Conservation (phyloP, 1,284 basidiomycete species). For the Rhodotorula sp. region DNA sequence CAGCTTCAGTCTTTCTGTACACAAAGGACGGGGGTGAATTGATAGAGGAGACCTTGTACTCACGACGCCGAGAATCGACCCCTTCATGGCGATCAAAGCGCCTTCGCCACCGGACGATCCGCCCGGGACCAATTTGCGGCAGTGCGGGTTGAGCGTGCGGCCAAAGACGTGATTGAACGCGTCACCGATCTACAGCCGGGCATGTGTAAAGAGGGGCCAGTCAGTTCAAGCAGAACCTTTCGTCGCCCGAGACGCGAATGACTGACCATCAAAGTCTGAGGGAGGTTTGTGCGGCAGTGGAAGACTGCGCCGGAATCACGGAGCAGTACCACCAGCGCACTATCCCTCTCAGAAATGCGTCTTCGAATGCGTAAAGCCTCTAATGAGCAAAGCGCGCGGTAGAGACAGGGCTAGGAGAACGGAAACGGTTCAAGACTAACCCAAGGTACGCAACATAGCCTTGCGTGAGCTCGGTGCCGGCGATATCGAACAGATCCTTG, state of each 20-base stretch:
- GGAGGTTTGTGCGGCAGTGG: constrained; percentile 23
- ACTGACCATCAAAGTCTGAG: constrained; percentile 47
- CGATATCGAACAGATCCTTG: constrained; percentile 56
- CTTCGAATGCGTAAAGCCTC: not conserved
- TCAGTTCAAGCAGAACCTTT: not conserved
- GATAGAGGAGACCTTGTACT: not conserved
- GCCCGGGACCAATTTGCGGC: constrained; percentile 56
- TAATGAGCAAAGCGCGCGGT: too few relatives aligned
- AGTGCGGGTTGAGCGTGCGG: constrained; percentile 50
- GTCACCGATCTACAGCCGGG: constrained; percentile 21
- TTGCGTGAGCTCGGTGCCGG: constrained; percentile 13
- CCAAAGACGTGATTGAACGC: constrained; percentile 44
- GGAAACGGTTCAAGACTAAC: not conserved
- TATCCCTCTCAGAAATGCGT: constrained; percentile 7
- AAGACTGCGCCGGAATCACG: constrained; percentile 13
- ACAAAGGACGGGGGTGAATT: too few relatives aligned
- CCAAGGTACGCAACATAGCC: not conserved
- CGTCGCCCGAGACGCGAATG: too few relatives aligned
- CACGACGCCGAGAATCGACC: constrained; percentile 62
- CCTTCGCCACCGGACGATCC: constrained; percentile 59
- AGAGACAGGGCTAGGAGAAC: too few relatives aligned
- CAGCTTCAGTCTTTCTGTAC: not conserved
- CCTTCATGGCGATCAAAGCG: constrained; percentile 59
- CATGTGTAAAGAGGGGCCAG: not conserved
- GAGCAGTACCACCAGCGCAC: not conserved